Evolutionary conservation across 176 grass and related monocot species (phyloP), one percentile per base, ranked within the genome.

Genomic region (Echinochloa phyllopogon): DNA sequence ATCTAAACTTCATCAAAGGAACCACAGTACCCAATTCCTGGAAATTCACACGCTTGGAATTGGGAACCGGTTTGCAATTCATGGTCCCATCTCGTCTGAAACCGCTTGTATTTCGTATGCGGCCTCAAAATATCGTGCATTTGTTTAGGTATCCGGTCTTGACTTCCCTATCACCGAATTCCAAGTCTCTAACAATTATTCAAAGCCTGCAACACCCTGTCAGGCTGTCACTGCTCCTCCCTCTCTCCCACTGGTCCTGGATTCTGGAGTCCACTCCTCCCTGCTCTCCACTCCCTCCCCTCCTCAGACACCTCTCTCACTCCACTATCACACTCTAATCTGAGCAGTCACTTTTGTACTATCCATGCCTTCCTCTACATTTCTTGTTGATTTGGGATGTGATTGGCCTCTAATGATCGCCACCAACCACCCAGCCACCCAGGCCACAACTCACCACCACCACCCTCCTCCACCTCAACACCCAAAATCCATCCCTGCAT

Each of bases 381-480:
- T 90, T 59, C 72, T 57, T 64, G 49, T 83, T 83, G 74, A 86
- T 79, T 78, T 86, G 83, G 21, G 50, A 53, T 69, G 48, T 81
- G 78, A 81, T 81, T 81, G 78, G 64, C 65, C 47, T 50, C 78
- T 78, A 73, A 82, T 83, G 84, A 78, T 90, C 84, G 70, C 63
- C 56, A 82, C 84, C 84, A 90, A 86, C 88, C 79, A 77, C 83
- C 69, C 60, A 58, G 44, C 36, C 64, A 55, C 49, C 71, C 48
- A 7, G 47, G 63, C 49, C 59, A 67, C 40, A 41, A 33, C 25
- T 48, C 69, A 48, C 33, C 76, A 49, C 45, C 63, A 15, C 10
- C 65, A 9, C 17, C 84, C 37, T 17, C 40, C 40, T 55, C 68
- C 60, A 21, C 27, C 23, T 74, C 64, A 61, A 15, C 60, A 65